Evolutionary conservation across 75 land plant species (phyloP).

Genomic region (Cryptomeria japonica): DNA sequence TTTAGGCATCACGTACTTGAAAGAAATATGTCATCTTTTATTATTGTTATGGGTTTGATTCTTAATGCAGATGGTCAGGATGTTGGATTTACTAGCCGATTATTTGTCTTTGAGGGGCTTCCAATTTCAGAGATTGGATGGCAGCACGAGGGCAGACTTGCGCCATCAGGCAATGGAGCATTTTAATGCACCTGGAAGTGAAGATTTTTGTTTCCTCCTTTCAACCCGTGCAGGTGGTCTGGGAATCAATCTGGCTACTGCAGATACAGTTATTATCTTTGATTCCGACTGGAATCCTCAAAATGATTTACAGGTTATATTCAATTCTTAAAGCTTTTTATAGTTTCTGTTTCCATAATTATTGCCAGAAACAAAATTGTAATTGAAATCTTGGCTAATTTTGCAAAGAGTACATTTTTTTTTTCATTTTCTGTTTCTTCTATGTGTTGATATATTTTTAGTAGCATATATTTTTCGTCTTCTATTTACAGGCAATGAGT

Average conservation of each 20-base stretch:
- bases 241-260: slow-evolving; percentile 98
- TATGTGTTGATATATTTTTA: background rate
- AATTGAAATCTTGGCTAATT: background rate
- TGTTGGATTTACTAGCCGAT: slow-evolving; percentile 97
- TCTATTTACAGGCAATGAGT: slow-evolving; percentile 89
- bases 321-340: slow-evolving; percentile 7
- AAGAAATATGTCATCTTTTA: background rate
- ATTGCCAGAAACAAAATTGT: background rate
- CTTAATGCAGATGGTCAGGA: slow-evolving; percentile 90
- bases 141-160: slow-evolving; percentile 95
- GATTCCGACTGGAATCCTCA: slow-evolving; percentile 99
- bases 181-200: slow-evolving; percentile 99
- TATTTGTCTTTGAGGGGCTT: slow-evolving; percentile 94
- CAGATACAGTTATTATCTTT: slow-evolving; percentile 98
- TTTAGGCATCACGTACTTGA: background rate
- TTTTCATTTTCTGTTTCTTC: background rate
- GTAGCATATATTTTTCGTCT: background rate
- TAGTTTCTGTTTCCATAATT: background rate
- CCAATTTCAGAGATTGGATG: slow-evolving; percentile 97
- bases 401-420: background rate
- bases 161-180: slow-evolving; percentile 99
- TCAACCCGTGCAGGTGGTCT: slow-evolving; percentile 99
- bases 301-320: slow-evolving; percentile 92
- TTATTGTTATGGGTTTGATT: background rate
- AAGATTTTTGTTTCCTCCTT: slow-evolving; percentile 97